These are phyloP conservation scores for Nothophytophthora sp. DNA, from an alignment of 352 stramenopile genomes.

Conservation along the genomic window DNA sequence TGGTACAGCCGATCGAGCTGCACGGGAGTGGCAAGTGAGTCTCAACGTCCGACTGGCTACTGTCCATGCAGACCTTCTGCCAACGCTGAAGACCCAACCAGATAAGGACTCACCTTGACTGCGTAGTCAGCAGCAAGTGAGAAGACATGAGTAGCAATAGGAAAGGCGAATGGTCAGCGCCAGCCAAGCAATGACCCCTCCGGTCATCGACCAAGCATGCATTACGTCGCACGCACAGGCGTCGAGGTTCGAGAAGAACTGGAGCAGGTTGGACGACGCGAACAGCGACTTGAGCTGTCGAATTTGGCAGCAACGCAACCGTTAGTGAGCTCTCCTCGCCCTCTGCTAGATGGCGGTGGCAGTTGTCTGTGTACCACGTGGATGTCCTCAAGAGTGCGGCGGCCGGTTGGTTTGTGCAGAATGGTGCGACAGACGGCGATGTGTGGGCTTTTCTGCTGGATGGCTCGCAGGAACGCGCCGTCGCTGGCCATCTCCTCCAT, in stretches of 20 bases:
- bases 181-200: background rate
- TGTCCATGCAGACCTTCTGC: no score
- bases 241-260: conserved; percentile 84
- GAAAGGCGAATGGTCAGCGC: background rate
- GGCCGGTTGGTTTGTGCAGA: conserved; percentile 49
- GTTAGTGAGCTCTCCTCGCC: background rate
- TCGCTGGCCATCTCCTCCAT: conserved; percentile 41
- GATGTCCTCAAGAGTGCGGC: conserved; percentile 73
- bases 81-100: background rate
- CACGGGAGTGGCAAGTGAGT: conserved; percentile 1
- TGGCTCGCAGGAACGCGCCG: conserved; percentile 39
- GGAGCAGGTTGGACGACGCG: conserved; percentile 66
- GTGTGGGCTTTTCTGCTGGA: conserved; percentile 49
- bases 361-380: conserved; percentile 45
- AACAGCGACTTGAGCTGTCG: conserved; percentile 79
- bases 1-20: conserved; percentile 80
- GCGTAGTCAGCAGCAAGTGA: background rate
- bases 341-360: background rate
- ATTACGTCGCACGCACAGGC: conserved; percentile 43
- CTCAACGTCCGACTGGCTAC: background rate
- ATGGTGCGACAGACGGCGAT: conserved; percentile 55
- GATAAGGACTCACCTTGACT: conserved; percentile 31
- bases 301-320: background rate
- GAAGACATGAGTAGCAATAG: background rate
- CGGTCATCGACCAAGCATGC: background rate